A percentile compares a stretch with the other conserved stretches of the same genome.
These are phyloP conservation scores for Xylaria grammica DNA, from an alignment of 495 filamentous ascomycete genomes.

Conservation along the genomic window DNA sequence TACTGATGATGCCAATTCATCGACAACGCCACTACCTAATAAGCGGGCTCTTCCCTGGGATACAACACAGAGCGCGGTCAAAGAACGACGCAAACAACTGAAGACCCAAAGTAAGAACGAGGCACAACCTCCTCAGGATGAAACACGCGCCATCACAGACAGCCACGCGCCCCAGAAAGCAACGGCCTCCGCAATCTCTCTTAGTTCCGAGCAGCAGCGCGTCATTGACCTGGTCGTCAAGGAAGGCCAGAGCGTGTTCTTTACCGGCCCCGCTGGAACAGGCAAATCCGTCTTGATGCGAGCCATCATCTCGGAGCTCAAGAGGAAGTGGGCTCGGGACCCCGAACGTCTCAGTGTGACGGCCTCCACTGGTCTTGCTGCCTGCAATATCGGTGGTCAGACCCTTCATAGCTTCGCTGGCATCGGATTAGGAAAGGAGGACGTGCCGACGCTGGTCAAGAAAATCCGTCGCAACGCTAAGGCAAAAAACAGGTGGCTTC, in stretches of 20 bases:
- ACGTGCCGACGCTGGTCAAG: constrained; percentile 78
- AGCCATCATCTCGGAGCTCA: constrained; percentile 82
- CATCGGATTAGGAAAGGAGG: constrained; percentile 93
- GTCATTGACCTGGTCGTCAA: constrained; percentile 83
- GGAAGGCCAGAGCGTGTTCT: constrained; percentile 86
- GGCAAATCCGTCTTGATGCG: constrained; percentile 96
- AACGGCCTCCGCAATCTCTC: constrained; percentile 64
- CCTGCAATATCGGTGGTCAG: constrained; percentile 95
- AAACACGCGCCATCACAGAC: constrained; percentile 44
- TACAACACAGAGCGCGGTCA: constrained; percentile 77
- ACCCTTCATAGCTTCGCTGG: constrained; percentile 96
- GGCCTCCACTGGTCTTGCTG: constrained; percentile 92
- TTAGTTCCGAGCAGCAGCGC: constrained; percentile 84
- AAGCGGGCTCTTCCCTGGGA: constrained; percentile 67
- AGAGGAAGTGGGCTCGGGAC: constrained; percentile 72
- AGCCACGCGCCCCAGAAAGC: constrained; percentile 40
- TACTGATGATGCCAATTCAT: constrained; percentile 38
- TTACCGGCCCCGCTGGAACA: constrained; percentile 95
- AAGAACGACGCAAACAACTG: constrained; percentile 79
- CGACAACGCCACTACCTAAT: constrained; percentile 43
- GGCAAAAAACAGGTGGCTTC: constrained; percentile 84
- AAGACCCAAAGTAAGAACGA: constrained; percentile 61
- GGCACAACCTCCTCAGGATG: constrained; percentile 34
- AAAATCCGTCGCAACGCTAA: constrained; percentile 92
- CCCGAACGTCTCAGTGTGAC: constrained; percentile 88